Evolutionary conservation across 2,329 filamentous ascomycete species (phyloP).

Genomic region (Hypoxylon sp.): DNA sequence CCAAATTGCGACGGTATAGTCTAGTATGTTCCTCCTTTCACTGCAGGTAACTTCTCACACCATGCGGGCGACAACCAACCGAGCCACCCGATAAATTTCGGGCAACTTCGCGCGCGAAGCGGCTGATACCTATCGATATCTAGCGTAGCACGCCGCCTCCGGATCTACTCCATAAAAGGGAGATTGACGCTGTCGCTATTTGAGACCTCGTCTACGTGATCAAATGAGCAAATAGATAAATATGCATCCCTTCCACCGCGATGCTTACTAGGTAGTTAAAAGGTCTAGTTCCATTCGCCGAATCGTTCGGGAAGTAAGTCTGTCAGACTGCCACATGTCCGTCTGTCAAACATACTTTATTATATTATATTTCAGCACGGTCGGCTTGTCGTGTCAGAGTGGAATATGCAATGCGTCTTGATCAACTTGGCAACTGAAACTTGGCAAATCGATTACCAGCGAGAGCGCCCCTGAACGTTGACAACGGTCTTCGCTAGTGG

Average conservation of each 20-base stretch:
- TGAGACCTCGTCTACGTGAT: slow-evolving; percentile 33
- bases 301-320: slow-evolving; percentile 9
- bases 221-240: slow-evolving; percentile 40
- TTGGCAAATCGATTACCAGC: slow-evolving; percentile 32
- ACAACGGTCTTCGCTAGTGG: slow-evolving; percentile 30
- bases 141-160: slow-evolving; percentile 24
- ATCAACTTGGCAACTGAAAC: slow-evolving; percentile 43
- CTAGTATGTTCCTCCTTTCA: slow-evolving; percentile 7
- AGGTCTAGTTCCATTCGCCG: slow-evolving; percentile 33
- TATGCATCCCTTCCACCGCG: slow-evolving; percentile 38
- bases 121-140: slow-evolving; percentile 30
- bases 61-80: slow-evolving; percentile 32
- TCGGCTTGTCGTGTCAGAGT: slow-evolving; percentile 33
- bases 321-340: slow-evolving; percentile 45
- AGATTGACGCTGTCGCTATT: slow-evolving; percentile 24
- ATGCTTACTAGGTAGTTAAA: slow-evolving; percentile 32
- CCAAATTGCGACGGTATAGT: slow-evolving; percentile 22
- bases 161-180: slow-evolving; percentile 31
- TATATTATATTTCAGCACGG: slow-evolving; percentile 10
- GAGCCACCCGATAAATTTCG: slow-evolving; percentile 35
- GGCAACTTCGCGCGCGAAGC: slow-evolving; percentile 39
- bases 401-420: slow-evolving; percentile 38
- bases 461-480: slow-evolving; percentile 15
- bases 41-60: slow-evolving; percentile 20
- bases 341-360: slow-evolving; percentile 23